Conservation (phyloP, 116 monocot species). For the Posidonia oceanica region DNA sequence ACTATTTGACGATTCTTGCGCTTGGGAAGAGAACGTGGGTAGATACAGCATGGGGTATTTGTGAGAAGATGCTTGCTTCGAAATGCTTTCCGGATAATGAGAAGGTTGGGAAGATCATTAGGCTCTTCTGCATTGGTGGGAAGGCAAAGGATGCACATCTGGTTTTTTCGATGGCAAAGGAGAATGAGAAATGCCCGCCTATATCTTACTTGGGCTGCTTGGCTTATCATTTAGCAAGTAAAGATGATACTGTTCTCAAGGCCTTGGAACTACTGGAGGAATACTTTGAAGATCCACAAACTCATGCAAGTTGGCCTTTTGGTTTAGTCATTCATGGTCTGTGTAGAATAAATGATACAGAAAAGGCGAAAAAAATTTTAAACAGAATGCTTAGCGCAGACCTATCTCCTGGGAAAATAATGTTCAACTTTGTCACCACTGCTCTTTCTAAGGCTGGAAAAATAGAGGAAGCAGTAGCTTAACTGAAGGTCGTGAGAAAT, state of each 20-base stretch:
- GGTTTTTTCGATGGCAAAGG: slow-evolving; percentile 44
- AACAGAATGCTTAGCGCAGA: slow-evolving; percentile 50
- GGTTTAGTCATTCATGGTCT: too few species aligned
- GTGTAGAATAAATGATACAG: too few species aligned
- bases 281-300: too few species aligned
- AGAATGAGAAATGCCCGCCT: too few species aligned
- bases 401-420: slow-evolving; percentile 42
- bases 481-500: slow-evolving; percentile 49
- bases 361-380: slow-evolving; percentile 59
- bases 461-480: slow-evolving; percentile 58
- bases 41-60: slow-evolving; percentile 47
- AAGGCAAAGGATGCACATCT: slow-evolving; percentile 57
- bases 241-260: too few species aligned
- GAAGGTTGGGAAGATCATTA: slow-evolving; percentile 45
- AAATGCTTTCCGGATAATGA: slow-evolving; percentile 51
- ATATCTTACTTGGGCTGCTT: too few species aligned
- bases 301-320: too few species aligned
- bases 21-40: slow-evolving; percentile 43
- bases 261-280: too few species aligned
- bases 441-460: slow-evolving; percentile 57
- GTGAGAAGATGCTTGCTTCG: slow-evolving; percentile 69
- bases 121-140: slow-evolving; percentile 47
- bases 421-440: slow-evolving; percentile 63
- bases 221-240: too few species aligned
- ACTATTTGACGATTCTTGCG: slow-evolving; percentile 49